These are phyloP conservation scores for Apium graveolens DNA, from an alignment of 129 eudicot genomes.

Conservation along the genomic window DNA sequence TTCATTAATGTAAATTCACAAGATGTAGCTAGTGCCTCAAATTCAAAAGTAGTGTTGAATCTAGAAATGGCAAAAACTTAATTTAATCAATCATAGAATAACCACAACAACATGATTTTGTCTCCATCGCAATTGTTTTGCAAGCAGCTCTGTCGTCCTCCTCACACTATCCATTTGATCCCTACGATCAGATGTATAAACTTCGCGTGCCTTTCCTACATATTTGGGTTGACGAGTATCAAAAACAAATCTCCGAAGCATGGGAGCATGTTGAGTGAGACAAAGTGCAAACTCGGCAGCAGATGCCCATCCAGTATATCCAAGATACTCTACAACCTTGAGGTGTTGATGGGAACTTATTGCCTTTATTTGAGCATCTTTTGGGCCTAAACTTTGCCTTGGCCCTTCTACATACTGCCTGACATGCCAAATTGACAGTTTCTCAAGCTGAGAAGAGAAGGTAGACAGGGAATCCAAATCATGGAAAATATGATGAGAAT, in stretches of 20 bases:
- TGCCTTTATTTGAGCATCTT: not conserved
- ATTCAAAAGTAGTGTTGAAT: too few relatives aligned
- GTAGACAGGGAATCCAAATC: not conserved
- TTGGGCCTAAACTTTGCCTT: not conserved
- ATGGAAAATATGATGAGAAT: not conserved
- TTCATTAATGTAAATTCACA: too few relatives aligned
- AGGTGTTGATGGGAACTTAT: not conserved
- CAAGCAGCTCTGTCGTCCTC: not conserved
- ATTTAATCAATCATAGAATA: not conserved
- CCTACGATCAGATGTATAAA: not conserved
- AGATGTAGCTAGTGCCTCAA: too few relatives aligned
- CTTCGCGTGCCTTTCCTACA: not conserved
- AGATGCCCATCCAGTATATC: not conserved
- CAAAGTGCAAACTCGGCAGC: not conserved
- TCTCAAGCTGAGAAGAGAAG: not conserved
- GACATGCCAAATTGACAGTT: not conserved
- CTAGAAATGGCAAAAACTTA: too few relatives aligned
- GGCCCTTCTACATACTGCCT: not conserved
- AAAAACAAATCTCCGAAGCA: not conserved
- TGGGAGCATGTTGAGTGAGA: not conserved
- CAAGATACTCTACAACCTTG: not conserved
- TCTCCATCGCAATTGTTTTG: not conserved
- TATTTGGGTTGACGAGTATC: not conserved
- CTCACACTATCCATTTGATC: not conserved
- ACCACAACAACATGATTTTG: not conserved